These are phyloP conservation scores for Alternaria brassicicola DNA, from an alignment of 2,329 filamentous ascomycete species.

Conservation along the genomic window DNA sequence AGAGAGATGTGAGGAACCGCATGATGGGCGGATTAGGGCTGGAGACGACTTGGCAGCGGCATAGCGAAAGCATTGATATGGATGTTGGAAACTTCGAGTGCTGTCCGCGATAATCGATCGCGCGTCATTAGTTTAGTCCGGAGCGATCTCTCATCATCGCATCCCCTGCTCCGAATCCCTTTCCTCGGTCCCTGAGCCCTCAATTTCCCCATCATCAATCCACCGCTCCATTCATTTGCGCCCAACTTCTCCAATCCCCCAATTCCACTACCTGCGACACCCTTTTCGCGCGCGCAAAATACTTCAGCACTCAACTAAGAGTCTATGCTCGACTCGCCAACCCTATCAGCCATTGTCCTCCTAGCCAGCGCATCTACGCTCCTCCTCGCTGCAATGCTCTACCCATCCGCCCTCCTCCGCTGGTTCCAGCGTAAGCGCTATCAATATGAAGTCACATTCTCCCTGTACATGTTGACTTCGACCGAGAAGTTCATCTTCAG, in stretches of 20 bases:
- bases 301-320: neutral
- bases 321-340: conserved; percentile 44
- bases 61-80: conserved; percentile 24
- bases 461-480: conserved; percentile 95
- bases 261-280: neutral
- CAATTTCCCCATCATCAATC: conserved; percentile 4
- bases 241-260: neutral
- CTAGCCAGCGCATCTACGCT: conserved; percentile 47
- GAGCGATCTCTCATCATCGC: neutral
- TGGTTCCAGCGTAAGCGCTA: conserved; percentile 96
- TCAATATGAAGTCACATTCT: conserved; percentile 97
- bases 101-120: neutral
- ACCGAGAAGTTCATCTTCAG: conserved; percentile 98
- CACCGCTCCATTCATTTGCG: neutral
- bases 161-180: conserved; percentile 9
- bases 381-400: conserved; percentile 53
- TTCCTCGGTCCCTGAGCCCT: conserved; percentile 11
- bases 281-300: neutral
- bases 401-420: conserved; percentile 66
- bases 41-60: conserved; percentile 7
- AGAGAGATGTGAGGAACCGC: conserved; percentile 10
- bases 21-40: conserved; percentile 17
- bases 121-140: conserved; percentile 3
- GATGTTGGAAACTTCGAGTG: neutral
- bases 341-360: conserved; percentile 45